Percentiles rank a stretch among this genome's conserved stretches.
These are phyloP conservation scores for Triticum monococcum DNA, from an alignment of 176 grass and related monocot species.

Conservation along the genomic window DNA sequence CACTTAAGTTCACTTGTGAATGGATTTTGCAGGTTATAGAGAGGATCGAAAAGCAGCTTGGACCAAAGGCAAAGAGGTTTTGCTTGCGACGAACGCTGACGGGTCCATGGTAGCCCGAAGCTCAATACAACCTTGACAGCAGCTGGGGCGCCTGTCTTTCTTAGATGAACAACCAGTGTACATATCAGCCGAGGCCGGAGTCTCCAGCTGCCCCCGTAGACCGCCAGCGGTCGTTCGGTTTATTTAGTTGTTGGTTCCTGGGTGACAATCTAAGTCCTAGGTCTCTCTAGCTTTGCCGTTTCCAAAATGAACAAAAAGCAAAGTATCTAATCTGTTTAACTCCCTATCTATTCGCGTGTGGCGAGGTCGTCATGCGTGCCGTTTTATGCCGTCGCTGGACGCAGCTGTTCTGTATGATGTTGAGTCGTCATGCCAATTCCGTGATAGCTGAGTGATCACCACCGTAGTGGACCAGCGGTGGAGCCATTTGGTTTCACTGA, in stretches of 20 bases:
- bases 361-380: background rate
- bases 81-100: conserved; percentile 63
- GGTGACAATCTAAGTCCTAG: conserved; percentile 13
- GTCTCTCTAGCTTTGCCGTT: conserved; percentile 14
- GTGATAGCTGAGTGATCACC: background rate
- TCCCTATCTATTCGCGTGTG: conserved; percentile 19
- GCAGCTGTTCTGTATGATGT: conserved; percentile 19
- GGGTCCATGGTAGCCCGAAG: conserved; percentile 62
- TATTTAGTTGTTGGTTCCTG: background rate
- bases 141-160: background rate
- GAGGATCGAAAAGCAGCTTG: conserved; percentile 48
- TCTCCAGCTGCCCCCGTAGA: background rate
- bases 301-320: conserved; percentile 31
- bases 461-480: background rate
- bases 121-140: background rate
- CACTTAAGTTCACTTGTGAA: conserved; percentile 18
- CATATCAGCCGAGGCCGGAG: conserved; percentile 38
- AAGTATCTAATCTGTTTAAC: conserved; percentile 44
- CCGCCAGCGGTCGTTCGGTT: background rate
- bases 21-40: conserved; percentile 54
- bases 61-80: conserved; percentile 61
- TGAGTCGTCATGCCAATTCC: background rate
- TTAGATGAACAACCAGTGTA: conserved; percentile 29
- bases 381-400: conserved; percentile 1
- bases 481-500: background rate